These are phyloP conservation scores for Hanseniaspora uvarum DNA, from an alignment of 1,139 yeast genomes.

Conservation along the genomic window DNA sequence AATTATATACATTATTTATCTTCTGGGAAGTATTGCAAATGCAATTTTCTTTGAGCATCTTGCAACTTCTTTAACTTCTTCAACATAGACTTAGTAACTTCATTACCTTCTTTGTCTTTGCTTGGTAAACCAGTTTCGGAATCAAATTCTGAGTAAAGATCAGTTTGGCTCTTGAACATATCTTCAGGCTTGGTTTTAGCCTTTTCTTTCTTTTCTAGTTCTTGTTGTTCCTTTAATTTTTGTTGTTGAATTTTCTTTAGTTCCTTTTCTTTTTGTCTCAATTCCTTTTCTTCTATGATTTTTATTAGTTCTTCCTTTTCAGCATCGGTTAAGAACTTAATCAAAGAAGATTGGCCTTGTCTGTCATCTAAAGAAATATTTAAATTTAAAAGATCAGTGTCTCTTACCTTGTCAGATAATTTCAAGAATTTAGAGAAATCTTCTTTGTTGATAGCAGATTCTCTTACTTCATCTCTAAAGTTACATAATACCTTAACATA, in stretches of 20 bases:
- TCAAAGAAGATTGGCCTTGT: slow-evolving; percentile 60
- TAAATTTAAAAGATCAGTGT: slow-evolving; percentile 53
- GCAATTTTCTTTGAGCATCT: slow-evolving; percentile 71
- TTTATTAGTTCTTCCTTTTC: slow-evolving; percentile 58
- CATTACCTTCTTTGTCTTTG: slow-evolving; percentile 68
- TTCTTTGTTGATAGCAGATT: slow-evolving; percentile 56
- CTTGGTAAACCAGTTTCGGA: slow-evolving; percentile 66
- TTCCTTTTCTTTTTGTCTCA: slow-evolving; percentile 41
- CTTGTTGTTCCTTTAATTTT: slow-evolving; percentile 46
- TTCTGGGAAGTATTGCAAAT: slow-evolving; percentile 46
- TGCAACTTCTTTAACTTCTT: slow-evolving; percentile 72
- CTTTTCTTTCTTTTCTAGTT: slow-evolving; percentile 54
- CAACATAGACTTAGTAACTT: slow-evolving; percentile 72
- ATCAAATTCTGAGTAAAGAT: slow-evolving; percentile 64
- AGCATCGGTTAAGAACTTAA: slow-evolving; percentile 61
- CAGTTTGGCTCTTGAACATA: slow-evolving; percentile 48
- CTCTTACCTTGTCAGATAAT: slow-evolving; percentile 50
- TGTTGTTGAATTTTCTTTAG: slow-evolving; percentile 38
- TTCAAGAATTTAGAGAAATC: slow-evolving; percentile 46
- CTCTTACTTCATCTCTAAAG: slow-evolving; percentile 74
- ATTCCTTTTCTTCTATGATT: slow-evolving; percentile 51
- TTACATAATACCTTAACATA: slow-evolving; percentile 64
- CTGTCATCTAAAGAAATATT: slow-evolving; percentile 88
- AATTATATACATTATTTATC: background rate
- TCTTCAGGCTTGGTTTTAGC: slow-evolving; percentile 62